phyloP scores from a whole-genome alignment of 1,139 yeast genomes.

The Saccharomyces pastorianus region DNA sequence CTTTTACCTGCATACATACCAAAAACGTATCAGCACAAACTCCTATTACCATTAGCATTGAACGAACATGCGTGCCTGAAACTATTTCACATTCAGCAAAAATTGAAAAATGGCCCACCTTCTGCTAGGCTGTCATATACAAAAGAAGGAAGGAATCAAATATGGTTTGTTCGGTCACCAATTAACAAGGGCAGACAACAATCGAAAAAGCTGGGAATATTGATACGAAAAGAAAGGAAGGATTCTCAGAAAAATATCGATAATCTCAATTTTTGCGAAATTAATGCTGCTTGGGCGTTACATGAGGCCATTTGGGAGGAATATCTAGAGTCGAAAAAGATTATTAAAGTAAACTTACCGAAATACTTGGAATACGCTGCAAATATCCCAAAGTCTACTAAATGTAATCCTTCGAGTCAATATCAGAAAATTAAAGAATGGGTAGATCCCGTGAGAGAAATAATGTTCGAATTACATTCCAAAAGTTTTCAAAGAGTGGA shows the following conservation, averaged over 20 bases:
- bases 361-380: neutral
- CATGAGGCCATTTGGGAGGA: slow-evolving; percentile 31
- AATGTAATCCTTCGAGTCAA: neutral
- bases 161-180: slow-evolving; percentile 29
- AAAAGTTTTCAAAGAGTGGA: slow-evolving; percentile 7
- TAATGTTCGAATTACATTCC: slow-evolving; percentile 8
- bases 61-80: slow-evolving; percentile 18
- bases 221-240: slow-evolving; percentile 17
- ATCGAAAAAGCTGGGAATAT: slow-evolving; percentile 19
- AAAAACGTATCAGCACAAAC: slow-evolving; percentile 12
- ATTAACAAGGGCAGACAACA: slow-evolving; percentile 23
- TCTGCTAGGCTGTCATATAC: slow-evolving; percentile 19
- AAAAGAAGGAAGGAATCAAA: slow-evolving; percentile 19
- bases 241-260: slow-evolving; percentile 20
- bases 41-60: slow-evolving; percentile 24
- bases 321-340: slow-evolving; percentile 9
- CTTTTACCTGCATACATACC: slow-evolving; percentile 15
- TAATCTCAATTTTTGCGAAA: slow-evolving; percentile 11
- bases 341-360: slow-evolving; percentile 1
- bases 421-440: slow-evolving; percentile 11
- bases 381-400: neutral
- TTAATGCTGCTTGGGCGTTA: slow-evolving; percentile 22
- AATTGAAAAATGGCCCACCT: slow-evolving; percentile 24
- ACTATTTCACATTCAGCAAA: slow-evolving; percentile 14
- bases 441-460: slow-evolving; percentile 17